Base-by-base conservation (phyloP, 192 early-diverging fungal species). In the Gryganskiella cystojenkinii region DNA sequence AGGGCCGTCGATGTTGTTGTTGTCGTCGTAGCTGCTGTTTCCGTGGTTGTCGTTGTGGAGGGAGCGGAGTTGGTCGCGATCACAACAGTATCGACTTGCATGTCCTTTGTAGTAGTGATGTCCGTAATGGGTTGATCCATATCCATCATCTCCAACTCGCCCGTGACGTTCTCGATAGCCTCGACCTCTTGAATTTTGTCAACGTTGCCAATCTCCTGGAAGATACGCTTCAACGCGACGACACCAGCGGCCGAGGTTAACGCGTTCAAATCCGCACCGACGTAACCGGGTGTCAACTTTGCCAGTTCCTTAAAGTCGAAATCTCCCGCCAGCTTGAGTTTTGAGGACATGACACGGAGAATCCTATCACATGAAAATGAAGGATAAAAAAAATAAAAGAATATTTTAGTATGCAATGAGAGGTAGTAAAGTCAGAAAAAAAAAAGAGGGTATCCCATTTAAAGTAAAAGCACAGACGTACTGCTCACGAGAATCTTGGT, bases 221-320 rank as follows among this genome's bases (percentile, higher is more conserved):
- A 89, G 31, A 89, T 94, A 25, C 98, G 90, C 61, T 93, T 93
- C 17, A 98, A 90, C 1, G 98, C 97, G 61, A 95, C 89, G 81
- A 94, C 89, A 43, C 96, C 97, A 0, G 98, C 98, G 20, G 95
- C 91, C 4, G 93, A 85, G 0, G 92, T 94, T 61, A 99, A 76
- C 1, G 96, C 96, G 46, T 92, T 94, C 53, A 99, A 82, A 88
- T 99, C 98, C 9, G 97, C 98, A 44, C 98, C 98, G 4, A 99
- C 98, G 84, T 95, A 99, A 11, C 98, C 98, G 20, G 98, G 98
- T 3, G 98, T 98, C 70, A 92, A 68, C 63, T 93, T 95, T 22
- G 98, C 96, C 33, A 99, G 84, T 52, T 86, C 84, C 25, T 79
- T 74, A 56, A 92, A 90, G 78, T 97, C 93, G 82, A 99, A 91